Percentiles rank a stretch among this genome's conserved stretches.
phyloP scores from a whole-genome alignment of 148 eudicot species.

The Vaccinium macrocarpon region DNA sequence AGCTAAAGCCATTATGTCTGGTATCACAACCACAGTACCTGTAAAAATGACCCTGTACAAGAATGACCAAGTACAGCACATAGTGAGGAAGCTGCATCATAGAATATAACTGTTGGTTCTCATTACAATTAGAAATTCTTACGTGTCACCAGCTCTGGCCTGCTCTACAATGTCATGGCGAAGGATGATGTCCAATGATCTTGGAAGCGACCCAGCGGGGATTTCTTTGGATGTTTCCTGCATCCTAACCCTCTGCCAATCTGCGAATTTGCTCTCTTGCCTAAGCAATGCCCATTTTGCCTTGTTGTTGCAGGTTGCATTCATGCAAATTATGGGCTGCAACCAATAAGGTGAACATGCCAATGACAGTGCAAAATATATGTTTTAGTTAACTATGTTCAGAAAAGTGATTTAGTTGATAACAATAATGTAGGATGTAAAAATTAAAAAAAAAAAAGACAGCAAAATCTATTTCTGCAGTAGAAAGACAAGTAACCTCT shows the following conservation, averaged over 20 bases:
- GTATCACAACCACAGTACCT: constrained; percentile 90
- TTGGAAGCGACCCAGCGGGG: constrained; percentile 95
- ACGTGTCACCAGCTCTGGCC: constrained; percentile 99
- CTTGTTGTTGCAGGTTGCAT: constrained; percentile 76
- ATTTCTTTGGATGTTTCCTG: constrained; percentile 97
- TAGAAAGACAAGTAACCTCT: constrained; percentile 50
- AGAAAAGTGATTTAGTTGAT: neutral
- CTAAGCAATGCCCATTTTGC: constrained; percentile 76
- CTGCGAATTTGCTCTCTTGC: constrained; percentile 94
- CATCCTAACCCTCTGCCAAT: constrained; percentile 98
- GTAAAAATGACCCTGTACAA: constrained; percentile 78
- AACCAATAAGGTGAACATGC: constrained; percentile 3
- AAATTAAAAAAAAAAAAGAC: neutral
- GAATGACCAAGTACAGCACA: constrained; percentile 7
- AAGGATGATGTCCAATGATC: constrained; percentile 88
- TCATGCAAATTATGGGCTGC: constrained; percentile 91
- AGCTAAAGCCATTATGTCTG: constrained; percentile 86
- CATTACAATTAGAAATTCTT: constrained; percentile 13
- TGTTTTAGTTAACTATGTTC: neutral
- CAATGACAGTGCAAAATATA: neutral
- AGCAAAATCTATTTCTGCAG: neutral
- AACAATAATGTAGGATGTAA: neutral
- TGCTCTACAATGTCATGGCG: constrained; percentile 98
- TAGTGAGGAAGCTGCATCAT: constrained; percentile 1
- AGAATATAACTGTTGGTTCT: neutral